Evolutionary conservation across 345 rosid species (phyloP).

Genomic region (Microcos paniculata): DNA sequence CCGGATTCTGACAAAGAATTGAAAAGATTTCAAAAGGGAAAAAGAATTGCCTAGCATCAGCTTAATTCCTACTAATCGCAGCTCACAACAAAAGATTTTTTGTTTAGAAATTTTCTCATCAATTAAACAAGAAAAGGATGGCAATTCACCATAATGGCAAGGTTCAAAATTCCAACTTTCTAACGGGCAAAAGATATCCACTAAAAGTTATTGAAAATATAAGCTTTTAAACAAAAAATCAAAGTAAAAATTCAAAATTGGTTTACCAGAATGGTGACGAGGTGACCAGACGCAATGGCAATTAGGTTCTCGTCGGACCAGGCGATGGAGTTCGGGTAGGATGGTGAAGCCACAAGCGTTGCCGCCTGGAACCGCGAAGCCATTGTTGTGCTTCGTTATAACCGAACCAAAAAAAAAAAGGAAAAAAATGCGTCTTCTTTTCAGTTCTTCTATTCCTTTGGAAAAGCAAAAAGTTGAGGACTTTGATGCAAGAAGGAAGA

Average conservation of each 20-base stretch:
- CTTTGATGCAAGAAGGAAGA: neutral
- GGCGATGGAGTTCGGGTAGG: conserved; percentile 71
- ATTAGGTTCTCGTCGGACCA: conserved; percentile 96
- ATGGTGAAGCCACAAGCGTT: conserved; percentile 69
- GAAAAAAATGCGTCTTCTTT: conserved; percentile 3
- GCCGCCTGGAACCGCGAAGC: conserved; percentile 84
- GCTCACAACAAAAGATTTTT: neutral
- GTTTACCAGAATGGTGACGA: conserved; percentile 77
- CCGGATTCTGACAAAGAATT: conserved; percentile 62
- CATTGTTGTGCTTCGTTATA: conserved; percentile 32
- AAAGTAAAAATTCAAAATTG: neutral
- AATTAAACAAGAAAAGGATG: neutral
- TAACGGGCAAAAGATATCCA: neutral
- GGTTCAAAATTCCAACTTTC: neutral
- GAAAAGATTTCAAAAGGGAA: neutral
- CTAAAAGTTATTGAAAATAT: neutral
- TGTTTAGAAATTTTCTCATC: neutral
- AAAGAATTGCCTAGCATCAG: neutral
- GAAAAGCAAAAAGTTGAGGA: neutral
- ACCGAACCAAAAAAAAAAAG: conserved; percentile 9
- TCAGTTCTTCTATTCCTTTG: no score
- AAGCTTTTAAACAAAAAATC: neutral
- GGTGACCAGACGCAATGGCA: conserved; percentile 82
- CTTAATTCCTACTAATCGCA: neutral
- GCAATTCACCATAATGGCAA: neutral